Evolutionary conservation across 148 eudicot species (phyloP).

Genomic region (Amaranthus hypochondriacus): DNA sequence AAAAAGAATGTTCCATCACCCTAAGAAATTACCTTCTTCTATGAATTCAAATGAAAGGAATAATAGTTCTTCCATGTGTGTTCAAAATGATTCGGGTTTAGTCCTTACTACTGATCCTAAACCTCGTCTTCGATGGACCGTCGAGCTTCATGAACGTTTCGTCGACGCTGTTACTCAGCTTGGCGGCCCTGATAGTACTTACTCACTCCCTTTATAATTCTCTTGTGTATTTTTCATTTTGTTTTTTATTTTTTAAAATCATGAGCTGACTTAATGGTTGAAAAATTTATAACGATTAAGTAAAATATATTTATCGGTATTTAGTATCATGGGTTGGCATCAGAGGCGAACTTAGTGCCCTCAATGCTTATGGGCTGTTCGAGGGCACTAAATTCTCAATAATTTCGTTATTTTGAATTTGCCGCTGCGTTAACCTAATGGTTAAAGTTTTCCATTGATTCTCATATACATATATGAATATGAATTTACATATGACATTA

Average conservation of each 20-base stretch:
- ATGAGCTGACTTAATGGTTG: neutral
- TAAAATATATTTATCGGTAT: neutral
- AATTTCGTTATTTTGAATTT: too few relatives aligned
- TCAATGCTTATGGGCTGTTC: too few relatives aligned
- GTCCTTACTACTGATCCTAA: conserved; percentile 30
- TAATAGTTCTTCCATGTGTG: conserved; percentile 3
- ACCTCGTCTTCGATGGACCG: conserved; percentile 30
- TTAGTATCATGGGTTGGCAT: neutral
- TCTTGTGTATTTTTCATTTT: neutral
- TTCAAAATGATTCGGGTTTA: conserved; percentile 14
- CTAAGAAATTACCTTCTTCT: conserved; percentile 15
- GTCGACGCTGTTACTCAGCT: conserved; percentile 29
- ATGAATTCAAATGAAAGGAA: conserved; percentile 13
- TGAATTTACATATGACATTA: too few relatives aligned
- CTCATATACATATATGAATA: too few relatives aligned
- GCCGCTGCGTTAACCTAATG: too few relatives aligned
- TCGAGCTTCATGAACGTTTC: conserved; percentile 30
- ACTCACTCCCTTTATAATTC: neutral
- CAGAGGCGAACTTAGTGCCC: too few relatives aligned
- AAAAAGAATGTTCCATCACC: conserved; percentile 16
- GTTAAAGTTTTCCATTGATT: too few relatives aligned
- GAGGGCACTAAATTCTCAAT: too few relatives aligned
- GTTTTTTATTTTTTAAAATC: neutral
- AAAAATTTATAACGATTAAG: neutral
- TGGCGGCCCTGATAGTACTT: conserved; percentile 28